Conservation (phyloP, 495 filamentous ascomycete species). For the Pyronema omphalodes region DNA sequence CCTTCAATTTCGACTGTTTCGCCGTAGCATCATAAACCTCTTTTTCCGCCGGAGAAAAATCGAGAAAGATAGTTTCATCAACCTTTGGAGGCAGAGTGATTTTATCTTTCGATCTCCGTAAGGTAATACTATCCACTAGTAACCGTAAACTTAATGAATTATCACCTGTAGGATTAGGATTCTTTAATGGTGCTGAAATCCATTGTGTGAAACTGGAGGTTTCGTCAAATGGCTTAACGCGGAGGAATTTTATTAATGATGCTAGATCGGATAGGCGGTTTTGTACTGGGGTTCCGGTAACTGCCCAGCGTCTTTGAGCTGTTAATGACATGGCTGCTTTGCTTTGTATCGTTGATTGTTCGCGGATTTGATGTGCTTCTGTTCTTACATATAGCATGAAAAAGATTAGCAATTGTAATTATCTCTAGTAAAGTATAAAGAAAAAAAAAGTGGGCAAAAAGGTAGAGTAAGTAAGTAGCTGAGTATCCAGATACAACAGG, state of each 20-base stretch:
- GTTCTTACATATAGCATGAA: neutral
- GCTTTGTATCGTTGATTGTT: constrained; percentile 59
- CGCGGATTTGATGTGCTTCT: constrained; percentile 80
- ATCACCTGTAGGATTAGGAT: constrained; percentile 47
- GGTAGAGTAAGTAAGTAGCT: neutral
- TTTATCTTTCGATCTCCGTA: constrained; percentile 81
- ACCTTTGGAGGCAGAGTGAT: constrained; percentile 60
- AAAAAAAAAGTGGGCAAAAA: neutral
- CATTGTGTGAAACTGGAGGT: constrained; percentile 50
- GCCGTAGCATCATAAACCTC: constrained; percentile 38
- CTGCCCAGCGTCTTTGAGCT: constrained; percentile 77
- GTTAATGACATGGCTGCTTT: constrained; percentile 68
- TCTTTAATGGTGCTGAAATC: constrained; percentile 68
- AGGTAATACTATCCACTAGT: constrained; percentile 80
- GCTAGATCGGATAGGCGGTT: constrained; percentile 84
- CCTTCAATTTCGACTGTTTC: constrained; percentile 33
- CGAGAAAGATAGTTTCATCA: constrained; percentile 49
- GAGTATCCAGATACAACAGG: neutral
- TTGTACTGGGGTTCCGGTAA: constrained; percentile 34
- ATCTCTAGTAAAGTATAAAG: neutral
- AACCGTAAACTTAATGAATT: constrained; percentile 70
- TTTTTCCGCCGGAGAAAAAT: constrained; percentile 35
- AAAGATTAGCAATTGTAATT: neutral
- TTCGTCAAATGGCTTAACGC: constrained; percentile 72
- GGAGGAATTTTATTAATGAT: constrained; percentile 76